Conservation (phyloP, 2,329 filamentous ascomycete genomes). For the Leptographium radiaticola region DNA sequence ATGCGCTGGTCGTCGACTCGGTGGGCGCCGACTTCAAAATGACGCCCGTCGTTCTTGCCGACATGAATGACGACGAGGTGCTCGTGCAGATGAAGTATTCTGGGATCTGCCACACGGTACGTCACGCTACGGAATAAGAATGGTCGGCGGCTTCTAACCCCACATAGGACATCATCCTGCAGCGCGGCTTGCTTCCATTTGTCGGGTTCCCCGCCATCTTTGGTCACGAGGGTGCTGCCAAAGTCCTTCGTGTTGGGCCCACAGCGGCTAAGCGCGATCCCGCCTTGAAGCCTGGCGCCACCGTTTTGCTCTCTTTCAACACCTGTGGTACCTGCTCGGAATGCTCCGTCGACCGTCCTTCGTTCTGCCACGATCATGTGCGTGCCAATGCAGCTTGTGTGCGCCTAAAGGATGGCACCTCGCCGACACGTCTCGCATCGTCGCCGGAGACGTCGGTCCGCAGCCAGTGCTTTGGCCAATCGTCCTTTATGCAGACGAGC, state of each 20-base stretch:
- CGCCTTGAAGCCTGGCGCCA: slow-evolving; percentile 18
- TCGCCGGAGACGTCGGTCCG: slow-evolving; percentile 9
- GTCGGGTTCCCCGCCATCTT: slow-evolving; percentile 14
- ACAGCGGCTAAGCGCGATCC: slow-evolving; percentile 12
- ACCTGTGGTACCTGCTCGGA: slow-evolving; percentile 19
- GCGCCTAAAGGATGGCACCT: slow-evolving; percentile 9
- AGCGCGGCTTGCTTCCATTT: slow-evolving; percentile 9
- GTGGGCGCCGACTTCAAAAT: neutral
- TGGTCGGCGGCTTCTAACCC: too few relatives aligned
- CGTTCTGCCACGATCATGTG: slow-evolving; percentile 15
- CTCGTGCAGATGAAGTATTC: slow-evolving; percentile 17
- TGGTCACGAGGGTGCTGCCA: slow-evolving; percentile 66
- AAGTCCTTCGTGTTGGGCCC: slow-evolving; percentile 63
- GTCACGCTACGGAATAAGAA: neutral
- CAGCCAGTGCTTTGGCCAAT: slow-evolving; percentile 21
- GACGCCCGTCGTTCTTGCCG: neutral
- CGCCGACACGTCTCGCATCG: slow-evolving; percentile 8
- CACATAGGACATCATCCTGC: slow-evolving; percentile 13
- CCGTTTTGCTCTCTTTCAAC: slow-evolving; percentile 21
- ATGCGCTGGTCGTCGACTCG: slow-evolving; percentile 1
- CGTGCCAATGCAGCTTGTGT: neutral
- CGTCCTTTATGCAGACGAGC: slow-evolving; percentile 15
- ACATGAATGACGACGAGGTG: slow-evolving; percentile 10
- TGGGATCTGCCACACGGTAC: slow-evolving; percentile 14
- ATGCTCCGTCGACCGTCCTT: slow-evolving; percentile 16